Conservation (phyloP, 371 early-diverging fungal genomes). For the Mucor saturninus region DNA sequence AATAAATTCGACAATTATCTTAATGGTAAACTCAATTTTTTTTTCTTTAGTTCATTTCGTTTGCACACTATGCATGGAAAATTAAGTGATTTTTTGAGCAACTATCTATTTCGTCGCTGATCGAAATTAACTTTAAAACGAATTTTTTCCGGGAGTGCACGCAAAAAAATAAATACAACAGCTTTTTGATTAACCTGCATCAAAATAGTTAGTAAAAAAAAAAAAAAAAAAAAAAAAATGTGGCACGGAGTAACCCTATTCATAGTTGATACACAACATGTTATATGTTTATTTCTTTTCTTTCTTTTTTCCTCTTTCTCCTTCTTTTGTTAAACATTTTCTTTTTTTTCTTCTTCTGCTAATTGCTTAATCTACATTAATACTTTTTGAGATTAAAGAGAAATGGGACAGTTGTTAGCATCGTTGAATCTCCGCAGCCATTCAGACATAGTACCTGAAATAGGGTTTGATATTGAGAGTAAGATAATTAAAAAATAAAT, state of each 20-base stretch:
- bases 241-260: slow-evolving; percentile 15
- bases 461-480: slow-evolving; percentile 59
- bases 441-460: slow-evolving; percentile 51
- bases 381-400: neutral
- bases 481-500: slow-evolving; percentile 22
- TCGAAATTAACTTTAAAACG: too few relatives aligned
- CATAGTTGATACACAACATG: slow-evolving; percentile 1
- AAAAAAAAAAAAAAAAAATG: too few relatives aligned
- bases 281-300: neutral
- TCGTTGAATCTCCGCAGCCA: slow-evolving; percentile 44
- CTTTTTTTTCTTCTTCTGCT: slow-evolving; percentile 8
- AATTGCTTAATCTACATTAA: neutral
- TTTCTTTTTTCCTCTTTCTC: neutral
- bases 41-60: too few relatives aligned
- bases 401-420: slow-evolving; percentile 52
- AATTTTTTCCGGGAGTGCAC: too few relatives aligned
- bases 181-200: neutral
- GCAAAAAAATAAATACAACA: neutral
- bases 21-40: too few relatives aligned
- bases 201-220: neutral
- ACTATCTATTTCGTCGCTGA: too few relatives aligned
- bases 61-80: too few relatives aligned
- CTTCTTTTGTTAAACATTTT: slow-evolving; percentile 6
- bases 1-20: too few relatives aligned
- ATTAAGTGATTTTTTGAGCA: too few relatives aligned